Base-by-base conservation (phyloP, 768 basidiomycete species). In the Russula sp. region DNA sequence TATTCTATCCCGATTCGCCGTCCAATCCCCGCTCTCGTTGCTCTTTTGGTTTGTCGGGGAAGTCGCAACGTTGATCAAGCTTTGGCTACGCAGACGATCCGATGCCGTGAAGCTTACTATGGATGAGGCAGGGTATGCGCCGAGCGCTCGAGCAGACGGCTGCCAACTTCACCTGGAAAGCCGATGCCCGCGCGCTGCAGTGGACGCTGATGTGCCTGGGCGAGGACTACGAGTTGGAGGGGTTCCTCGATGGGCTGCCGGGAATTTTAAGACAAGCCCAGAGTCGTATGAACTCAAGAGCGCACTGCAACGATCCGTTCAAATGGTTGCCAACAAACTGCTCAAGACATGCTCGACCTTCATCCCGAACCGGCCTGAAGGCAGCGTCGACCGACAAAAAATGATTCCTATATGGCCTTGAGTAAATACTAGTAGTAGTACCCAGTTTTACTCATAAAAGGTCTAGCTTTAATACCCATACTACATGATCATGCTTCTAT, bases 1-100 rank as follows among this genome's bases (percentile, higher is more conserved):
- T 67, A 11, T 54, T n/a, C 34, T 51, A 14, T 11, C 64, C 47
- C 45, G 44, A 55, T 51, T 61, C 57, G 22, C 66, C 66, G 2
- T 67, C 40, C 65, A 60, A 42, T 66, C 66, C 11, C 66, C 66
- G 9, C 47, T 67, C 8, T 62, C 27, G 27, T 27, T 2, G 27
- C 27, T 27, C 27, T 27, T 27, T 59, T 66, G 62, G 63, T 55
- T 57, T 16, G 0, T 39, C 22, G 34, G 22, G 1, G 53, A 65
- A 32, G 57, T 31, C 7, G 6, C 63, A 10, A 56, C 62, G 4
- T 42, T 63, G 4, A 18, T 58, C 45, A 57, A 13, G n/a, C 32
- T 63, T 20, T 63, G 62, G 62, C 22, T 63, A 1, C 22, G 22
- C n/a, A 22, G 48, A 5, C 32, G 27, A 20, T 53, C 11, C 3